phyloP scores from a whole-genome alignment of 176 grass and related monocot genomes.

The Panicum miliaceum region DNA sequence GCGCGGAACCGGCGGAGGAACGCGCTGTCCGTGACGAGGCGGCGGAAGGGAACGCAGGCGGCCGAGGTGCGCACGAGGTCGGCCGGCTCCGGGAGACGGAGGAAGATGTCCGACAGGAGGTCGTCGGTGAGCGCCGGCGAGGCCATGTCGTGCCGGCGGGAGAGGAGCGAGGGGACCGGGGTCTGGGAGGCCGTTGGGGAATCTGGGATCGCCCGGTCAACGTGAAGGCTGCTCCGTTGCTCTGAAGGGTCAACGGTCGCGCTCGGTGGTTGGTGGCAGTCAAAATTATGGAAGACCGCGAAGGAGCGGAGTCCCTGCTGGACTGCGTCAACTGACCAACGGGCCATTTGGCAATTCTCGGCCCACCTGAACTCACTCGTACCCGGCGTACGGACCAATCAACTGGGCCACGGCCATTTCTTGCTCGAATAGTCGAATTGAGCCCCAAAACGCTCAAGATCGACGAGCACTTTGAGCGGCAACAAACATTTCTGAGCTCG shows the following conservation, averaged over 20 bases:
- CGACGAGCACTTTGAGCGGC: too few species aligned
- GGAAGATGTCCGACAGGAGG: slow-evolving; percentile 47
- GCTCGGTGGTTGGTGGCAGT: background rate
- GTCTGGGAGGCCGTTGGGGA: background rate
- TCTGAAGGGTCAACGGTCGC: background rate
- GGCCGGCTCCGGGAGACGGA: slow-evolving; percentile 29
- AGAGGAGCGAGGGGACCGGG: background rate
- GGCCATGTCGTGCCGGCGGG: background rate
- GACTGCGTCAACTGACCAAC: too few species aligned
- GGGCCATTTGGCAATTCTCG: background rate
- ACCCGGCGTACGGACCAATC: background rate
- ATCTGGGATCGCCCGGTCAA: background rate
- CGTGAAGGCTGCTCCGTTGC: background rate
- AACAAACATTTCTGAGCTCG: background rate
- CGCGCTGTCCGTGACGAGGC: slow-evolving; percentile 22
- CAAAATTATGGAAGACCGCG: background rate
- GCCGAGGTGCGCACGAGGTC: slow-evolving; percentile 40
- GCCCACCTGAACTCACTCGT: background rate
- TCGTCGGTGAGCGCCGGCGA: slow-evolving; percentile 38
- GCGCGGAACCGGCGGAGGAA: slow-evolving; percentile 53
- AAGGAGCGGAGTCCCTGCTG: too few species aligned
- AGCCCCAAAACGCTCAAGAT: background rate
- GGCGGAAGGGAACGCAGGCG: slow-evolving; percentile 39
- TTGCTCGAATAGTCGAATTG: background rate
- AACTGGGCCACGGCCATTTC: background rate